Evolutionary conservation across 441 rosid genomes (phyloP).

Genomic region (Arabidopsis hybrid): DNA sequence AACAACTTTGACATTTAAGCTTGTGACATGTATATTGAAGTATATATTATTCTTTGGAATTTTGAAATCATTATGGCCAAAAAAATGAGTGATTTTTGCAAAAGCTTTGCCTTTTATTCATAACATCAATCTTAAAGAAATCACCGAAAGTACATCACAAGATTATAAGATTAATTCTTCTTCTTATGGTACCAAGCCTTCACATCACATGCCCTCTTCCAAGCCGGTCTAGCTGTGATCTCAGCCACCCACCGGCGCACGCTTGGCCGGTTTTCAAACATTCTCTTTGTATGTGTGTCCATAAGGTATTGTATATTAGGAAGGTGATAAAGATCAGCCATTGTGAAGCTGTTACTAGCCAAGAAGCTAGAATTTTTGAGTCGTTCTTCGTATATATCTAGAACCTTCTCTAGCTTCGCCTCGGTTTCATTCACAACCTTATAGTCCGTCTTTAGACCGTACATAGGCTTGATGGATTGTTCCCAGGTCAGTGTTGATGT

Average conservation of each 20-base stretch:
- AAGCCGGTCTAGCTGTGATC: conserved; percentile 69
- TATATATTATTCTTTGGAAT: neutral
- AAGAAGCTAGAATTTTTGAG: conserved; percentile 63
- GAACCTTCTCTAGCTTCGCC: conserved; percentile 54
- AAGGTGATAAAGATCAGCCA: conserved; percentile 74
- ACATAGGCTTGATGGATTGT: conserved; percentile 48
- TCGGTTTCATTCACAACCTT: conserved; percentile 55
- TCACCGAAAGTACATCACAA: no score
- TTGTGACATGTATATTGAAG: neutral
- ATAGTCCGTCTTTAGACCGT: conserved; percentile 51
- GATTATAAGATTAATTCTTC: neutral
- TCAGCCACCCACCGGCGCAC: conserved; percentile 62
- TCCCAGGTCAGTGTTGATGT: conserved; percentile 58
- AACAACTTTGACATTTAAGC: neutral
- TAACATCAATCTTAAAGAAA: neutral
- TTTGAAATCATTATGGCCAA: neutral
- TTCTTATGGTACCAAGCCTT: conserved; percentile 12
- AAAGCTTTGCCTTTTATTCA: neutral
- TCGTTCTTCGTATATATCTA: conserved; percentile 71
- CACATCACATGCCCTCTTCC: conserved; percentile 53
- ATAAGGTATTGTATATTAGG: conserved; percentile 52
- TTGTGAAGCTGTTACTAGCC: conserved; percentile 59
- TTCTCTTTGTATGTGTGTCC: conserved; percentile 51
- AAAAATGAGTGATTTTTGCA: neutral
- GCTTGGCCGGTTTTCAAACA: conserved; percentile 56